Percentiles rank a stretch among this genome's conserved stretches.
These are phyloP conservation scores for Amanita fuliginea DNA, from an alignment of 768 basidiomycete species.

Conservation along the genomic window DNA sequence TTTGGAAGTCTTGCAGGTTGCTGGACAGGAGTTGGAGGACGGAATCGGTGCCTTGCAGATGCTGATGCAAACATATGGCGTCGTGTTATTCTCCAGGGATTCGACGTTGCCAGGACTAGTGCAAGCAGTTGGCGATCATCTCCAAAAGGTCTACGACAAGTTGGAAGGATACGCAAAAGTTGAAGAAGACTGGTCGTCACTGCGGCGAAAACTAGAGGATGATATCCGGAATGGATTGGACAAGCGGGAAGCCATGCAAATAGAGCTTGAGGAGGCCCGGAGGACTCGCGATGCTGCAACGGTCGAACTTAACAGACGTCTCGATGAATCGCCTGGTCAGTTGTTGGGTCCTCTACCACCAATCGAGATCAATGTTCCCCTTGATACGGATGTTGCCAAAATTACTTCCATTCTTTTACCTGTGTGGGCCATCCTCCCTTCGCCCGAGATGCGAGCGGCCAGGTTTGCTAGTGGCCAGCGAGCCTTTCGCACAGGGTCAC, in stretches of 20 bases:
- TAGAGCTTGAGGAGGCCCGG: slow-evolving; percentile 44
- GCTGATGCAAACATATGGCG: slow-evolving; percentile 45
- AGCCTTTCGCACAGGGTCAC: slow-evolving; percentile 38
- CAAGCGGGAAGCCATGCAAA: slow-evolving; percentile 32
- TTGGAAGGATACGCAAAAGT: slow-evolving; percentile 29
- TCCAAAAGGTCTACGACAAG: slow-evolving; percentile 35
- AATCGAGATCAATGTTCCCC: slow-evolving; percentile 16
- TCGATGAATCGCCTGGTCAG: slow-evolving; percentile 4
- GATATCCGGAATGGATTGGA: slow-evolving; percentile 34
- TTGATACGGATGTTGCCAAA: slow-evolving; percentile 35
- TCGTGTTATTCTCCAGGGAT: slow-evolving; percentile 45
- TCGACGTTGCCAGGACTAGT: slow-evolving; percentile 37
- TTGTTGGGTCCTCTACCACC: slow-evolving; percentile 14
- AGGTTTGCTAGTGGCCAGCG: slow-evolving; percentile 38
- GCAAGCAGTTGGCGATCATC: slow-evolving; percentile 36
- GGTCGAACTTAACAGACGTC: slow-evolving; percentile 4
- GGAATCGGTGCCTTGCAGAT: slow-evolving; percentile 34
- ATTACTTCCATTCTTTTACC: slow-evolving; percentile 56
- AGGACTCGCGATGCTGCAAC: slow-evolving; percentile 31
- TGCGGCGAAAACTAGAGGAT: slow-evolving; percentile 35
- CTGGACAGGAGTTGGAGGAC: slow-evolving; percentile 38
- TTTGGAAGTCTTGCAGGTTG: slow-evolving; percentile 22
- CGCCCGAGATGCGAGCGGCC: slow-evolving; percentile 69
- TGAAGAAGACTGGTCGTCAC: slow-evolving; percentile 37
- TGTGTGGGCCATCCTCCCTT: slow-evolving; percentile 76